These are phyloP conservation scores for Panus rudis DNA, from an alignment of 768 basidiomycete genomes.

Conservation along the genomic window DNA sequence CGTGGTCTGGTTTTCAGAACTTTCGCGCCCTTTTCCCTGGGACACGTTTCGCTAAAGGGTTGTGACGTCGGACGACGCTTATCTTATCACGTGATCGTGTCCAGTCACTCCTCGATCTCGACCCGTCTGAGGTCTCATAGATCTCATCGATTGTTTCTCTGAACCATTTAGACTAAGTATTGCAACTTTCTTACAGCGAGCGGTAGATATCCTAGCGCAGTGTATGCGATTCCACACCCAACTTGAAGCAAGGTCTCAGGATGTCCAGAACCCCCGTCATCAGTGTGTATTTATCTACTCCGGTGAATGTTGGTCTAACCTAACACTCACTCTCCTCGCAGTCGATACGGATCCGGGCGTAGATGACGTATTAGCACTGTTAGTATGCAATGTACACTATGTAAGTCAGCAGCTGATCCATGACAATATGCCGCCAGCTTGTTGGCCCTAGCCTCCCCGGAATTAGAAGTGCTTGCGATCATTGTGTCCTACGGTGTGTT, in stretches of 20 bases:
- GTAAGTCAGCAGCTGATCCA: neutral
- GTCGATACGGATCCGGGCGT: slow-evolving; percentile 87
- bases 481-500: slow-evolving; percentile 67
- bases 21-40: no score
- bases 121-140: no score
- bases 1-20: no score
- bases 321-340: slow-evolving; percentile 25
- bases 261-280: slow-evolving; percentile 46
- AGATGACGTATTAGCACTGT: slow-evolving; percentile 79
- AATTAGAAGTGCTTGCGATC: slow-evolving; percentile 72
- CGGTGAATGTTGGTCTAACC: slow-evolving; percentile 5
- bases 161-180: no score
- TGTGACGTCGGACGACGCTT: no score
- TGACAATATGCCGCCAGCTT: slow-evolving; percentile 35
- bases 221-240: no score
- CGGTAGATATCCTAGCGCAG: no score
- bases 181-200: no score
- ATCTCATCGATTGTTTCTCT: no score
- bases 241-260: neutral
- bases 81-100: no score
- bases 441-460: slow-evolving; percentile 75
- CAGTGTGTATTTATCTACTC: slow-evolving; percentile 36
- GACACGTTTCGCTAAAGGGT: no score
- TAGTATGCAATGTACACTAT: slow-evolving; percentile 17
- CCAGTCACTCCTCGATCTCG: no score